Evolutionary conservation across 2,329 filamentous ascomycete genomes (phyloP), one percentile per base, ranked within the genome.

Genomic region (Colletotrichum simmondsii): DNA sequence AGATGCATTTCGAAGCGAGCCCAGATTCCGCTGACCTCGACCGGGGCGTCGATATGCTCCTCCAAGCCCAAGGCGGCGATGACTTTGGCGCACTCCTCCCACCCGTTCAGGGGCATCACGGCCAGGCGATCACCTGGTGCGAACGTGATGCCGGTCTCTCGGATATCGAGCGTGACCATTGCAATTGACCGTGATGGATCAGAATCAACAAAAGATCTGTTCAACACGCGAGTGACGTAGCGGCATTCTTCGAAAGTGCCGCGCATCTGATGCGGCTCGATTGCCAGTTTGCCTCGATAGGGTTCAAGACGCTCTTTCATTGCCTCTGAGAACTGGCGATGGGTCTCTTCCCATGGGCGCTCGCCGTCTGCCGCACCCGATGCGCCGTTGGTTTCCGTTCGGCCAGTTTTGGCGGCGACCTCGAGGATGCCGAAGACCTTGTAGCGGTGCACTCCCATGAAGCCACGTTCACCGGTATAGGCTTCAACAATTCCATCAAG

Each of bases 401-500:
- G 82, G 1, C 87, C 87, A 0, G 85, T 87, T 77, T 89, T 89
- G 26, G 83, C 85, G 0, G 87, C 87, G n/a, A 88, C 84, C 71
- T 89, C 87, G 0, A 89, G 83, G 26, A 89, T 86, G 0, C 87
- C 87, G 68, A 88, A 89, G 5, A 89, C 87, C 75, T 89, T 89
- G 78, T 89, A 89, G 19, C 87, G 80, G 75, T 89, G 87, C 0
- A 84, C 85, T 1, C 87, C 87, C 87, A 89, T 88, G 75, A 89
- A 90, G 1, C 87, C 87, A 22, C 87, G 82, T 74, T 89, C 87
- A 0, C 87, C 88, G 0, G 86, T 86, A 72, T 89, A 90, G 0
- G 87, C 86, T 75, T 89, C 87, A 0, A 89, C 83, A 1, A 89
- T 88, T 0, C 87, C 87, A 68, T 89, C 87, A 0, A 89, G 75